Evolutionary conservation across 306 rosid species (phyloP), one percentile per base, ranked within the genome.

Genomic region (Spatholobus suberectus): DNA sequence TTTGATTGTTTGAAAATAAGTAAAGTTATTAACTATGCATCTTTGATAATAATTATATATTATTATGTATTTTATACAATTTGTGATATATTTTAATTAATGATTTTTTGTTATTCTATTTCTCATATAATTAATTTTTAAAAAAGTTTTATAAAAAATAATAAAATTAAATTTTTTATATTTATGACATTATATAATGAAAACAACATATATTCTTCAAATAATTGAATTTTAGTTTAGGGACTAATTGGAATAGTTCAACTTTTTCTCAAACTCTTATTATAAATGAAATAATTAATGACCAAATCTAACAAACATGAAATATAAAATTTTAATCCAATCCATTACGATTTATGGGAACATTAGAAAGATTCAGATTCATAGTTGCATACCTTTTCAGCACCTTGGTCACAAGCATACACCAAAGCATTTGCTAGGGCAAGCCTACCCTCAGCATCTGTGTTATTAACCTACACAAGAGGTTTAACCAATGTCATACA

Each of bases 401-500:
- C 97, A 75, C 94, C 98, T 88, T 92, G 98, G 87, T 94, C 90
- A 86, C 96, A 92, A 67, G 98, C 92, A 85, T 94, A 94, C 24
- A 92, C 89, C 88, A 94, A 88, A 57, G 98, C 96, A 79, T 94
- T 97, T 70, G 98, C 98, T 72, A 94, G 90, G 20, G 98, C 91
- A 81, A 94, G 96, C 83, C 97, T 90, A 57, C 98, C 98, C 85
- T 94, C 97, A 71, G 98, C 98, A 85, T 94, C 98, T 41, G 97
- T 94, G 89, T 94, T 94, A 78, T 94, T 94, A 77, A 94, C 98
- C 98, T 94, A 87, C n/a, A n/a, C 27, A 47, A 58, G 76, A 79
- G 69, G 83, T 84, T 78, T 81, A 46, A 24, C 44, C 61, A 43
- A 81, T 14, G 81, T 65, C 79, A n/a, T 24, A 57, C n/a, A 26